Conservation (phyloP, 106 monocot genomes). For the Dioscorea alata region DNA sequence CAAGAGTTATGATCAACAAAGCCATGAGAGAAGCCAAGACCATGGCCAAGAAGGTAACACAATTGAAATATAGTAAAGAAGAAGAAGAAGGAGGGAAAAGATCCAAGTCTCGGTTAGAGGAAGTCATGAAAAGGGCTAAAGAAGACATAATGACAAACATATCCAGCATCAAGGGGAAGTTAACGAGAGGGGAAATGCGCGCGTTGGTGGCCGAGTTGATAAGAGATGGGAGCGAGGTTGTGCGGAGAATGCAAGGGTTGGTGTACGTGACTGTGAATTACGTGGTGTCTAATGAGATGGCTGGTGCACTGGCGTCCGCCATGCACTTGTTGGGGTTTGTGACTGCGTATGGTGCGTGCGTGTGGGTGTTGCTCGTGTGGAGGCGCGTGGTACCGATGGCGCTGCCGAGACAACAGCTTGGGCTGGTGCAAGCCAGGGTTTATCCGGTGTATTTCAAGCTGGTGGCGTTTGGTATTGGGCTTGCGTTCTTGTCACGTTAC, state of each 20-base stretch:
- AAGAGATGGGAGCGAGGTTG: slow-evolving; percentile 38
- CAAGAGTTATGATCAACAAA: slow-evolving; percentile 31
- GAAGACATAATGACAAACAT: no score
- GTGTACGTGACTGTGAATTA: slow-evolving; percentile 22
- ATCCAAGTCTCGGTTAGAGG: no score
- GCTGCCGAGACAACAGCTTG: slow-evolving; percentile 75
- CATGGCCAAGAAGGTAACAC: not conserved
- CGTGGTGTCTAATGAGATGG: slow-evolving; percentile 12
- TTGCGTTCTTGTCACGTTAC: slow-evolving; percentile 30
- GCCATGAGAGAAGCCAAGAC: not conserved
- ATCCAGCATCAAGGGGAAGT: no score
- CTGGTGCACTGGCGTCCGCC: slow-evolving; percentile 18
- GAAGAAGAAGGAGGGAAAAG: no score
- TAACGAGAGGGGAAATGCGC: not conserved
- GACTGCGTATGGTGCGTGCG: slow-evolving; percentile 49
- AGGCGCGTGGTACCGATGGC: slow-evolving; percentile 61
- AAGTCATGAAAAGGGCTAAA: no score
- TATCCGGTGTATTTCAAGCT: slow-evolving; percentile 75
- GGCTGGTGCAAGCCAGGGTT: slow-evolving; percentile 66
- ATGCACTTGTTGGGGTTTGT: slow-evolving; percentile 50
- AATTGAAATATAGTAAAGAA: not conserved
- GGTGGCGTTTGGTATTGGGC: slow-evolving; percentile 30
- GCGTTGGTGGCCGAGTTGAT: not conserved
- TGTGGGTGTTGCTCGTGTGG: slow-evolving; percentile 87
- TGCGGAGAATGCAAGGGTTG: slow-evolving; percentile 30